Percentiles rank a stretch among this genome's conserved stretches.
phyloP scores from a whole-genome alignment of 2,329 filamentous ascomycete species.

The Phyllachora maydis region DNA sequence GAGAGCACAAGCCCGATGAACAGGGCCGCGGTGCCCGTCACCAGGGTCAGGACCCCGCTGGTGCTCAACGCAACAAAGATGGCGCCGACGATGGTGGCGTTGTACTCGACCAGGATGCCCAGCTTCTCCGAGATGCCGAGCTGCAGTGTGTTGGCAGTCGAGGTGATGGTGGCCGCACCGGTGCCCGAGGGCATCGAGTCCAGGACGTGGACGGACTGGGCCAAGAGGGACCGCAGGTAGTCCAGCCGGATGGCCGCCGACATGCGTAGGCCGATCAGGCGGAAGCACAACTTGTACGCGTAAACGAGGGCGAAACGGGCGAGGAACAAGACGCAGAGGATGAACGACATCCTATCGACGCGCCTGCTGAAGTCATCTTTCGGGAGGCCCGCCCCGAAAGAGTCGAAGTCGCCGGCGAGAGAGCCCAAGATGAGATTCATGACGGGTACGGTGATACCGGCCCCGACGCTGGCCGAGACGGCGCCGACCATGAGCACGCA shows the following conservation, averaged over 20 bases:
- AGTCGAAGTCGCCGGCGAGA: constrained; percentile 27
- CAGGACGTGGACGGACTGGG: constrained; percentile 45
- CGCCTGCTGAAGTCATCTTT: no score
- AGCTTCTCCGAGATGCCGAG: constrained; percentile 44
- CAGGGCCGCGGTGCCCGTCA: constrained; percentile 32
- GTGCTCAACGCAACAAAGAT: constrained; percentile 33
- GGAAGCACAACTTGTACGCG: constrained; percentile 28
- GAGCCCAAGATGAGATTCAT: constrained; percentile 38
- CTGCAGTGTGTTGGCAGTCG: constrained; percentile 42
- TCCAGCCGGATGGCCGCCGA: constrained; percentile 40
- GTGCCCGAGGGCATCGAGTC: constrained; percentile 42
- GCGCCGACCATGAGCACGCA: constrained; percentile 24
- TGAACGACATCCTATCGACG: no score
- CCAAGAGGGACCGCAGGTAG: constrained; percentile 42
- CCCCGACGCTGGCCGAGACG: constrained; percentile 24
- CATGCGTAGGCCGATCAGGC: constrained; percentile 39
- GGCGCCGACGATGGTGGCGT: constrained; percentile 27
- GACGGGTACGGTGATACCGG: constrained; percentile 32
- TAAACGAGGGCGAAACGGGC: constrained; percentile 44
- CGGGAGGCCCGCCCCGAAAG: constrained; percentile 12
- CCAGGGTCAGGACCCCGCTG: constrained; percentile 37
- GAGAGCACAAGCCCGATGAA: constrained; percentile 29
- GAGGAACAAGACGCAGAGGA: constrained; percentile 52
- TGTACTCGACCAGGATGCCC: constrained; percentile 34
- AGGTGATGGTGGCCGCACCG: constrained; percentile 41